phyloP scores from a whole-genome alignment of 441 rosid genomes.

The Syzygium syzygioides region DNA sequence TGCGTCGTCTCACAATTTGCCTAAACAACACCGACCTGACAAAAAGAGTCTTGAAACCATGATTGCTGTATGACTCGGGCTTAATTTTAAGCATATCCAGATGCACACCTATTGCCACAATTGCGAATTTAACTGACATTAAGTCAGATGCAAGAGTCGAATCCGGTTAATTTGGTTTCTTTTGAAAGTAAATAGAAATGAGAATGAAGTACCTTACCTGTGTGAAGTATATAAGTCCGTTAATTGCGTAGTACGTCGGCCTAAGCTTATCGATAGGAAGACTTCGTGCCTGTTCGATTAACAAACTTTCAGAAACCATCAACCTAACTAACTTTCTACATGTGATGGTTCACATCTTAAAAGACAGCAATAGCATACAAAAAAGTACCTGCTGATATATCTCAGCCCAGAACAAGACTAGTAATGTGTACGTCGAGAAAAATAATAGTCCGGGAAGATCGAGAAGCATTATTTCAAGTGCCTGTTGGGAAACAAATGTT shows the following conservation, averaged over 20 bases:
- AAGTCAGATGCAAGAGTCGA: background rate
- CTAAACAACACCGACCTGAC: constrained; percentile 31
- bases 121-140: background rate
- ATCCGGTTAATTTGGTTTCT: background rate
- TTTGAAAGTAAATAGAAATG: background rate
- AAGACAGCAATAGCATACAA: background rate
- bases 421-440: constrained; percentile 51
- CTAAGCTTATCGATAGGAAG: constrained; percentile 48
- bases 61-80: constrained; percentile 24
- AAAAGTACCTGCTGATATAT: constrained; percentile 48
- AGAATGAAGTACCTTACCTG: constrained; percentile 25
- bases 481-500: constrained; percentile 21
- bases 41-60: constrained; percentile 41
- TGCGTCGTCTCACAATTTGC: background rate
- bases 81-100: constrained; percentile 42
- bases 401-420: constrained; percentile 64
- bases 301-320: background rate
- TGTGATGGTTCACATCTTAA: background rate
- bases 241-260: constrained; percentile 35
- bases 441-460: constrained; percentile 51
- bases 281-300: constrained; percentile 40
- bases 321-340: background rate
- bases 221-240: constrained; percentile 32
- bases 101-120: constrained; percentile 33
- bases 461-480: constrained; percentile 37